Evolutionary conservation across 106 monocot species (phyloP), one percentile per base, ranked within the genome.

Genomic region (Xerophyta viscosa): DNA sequence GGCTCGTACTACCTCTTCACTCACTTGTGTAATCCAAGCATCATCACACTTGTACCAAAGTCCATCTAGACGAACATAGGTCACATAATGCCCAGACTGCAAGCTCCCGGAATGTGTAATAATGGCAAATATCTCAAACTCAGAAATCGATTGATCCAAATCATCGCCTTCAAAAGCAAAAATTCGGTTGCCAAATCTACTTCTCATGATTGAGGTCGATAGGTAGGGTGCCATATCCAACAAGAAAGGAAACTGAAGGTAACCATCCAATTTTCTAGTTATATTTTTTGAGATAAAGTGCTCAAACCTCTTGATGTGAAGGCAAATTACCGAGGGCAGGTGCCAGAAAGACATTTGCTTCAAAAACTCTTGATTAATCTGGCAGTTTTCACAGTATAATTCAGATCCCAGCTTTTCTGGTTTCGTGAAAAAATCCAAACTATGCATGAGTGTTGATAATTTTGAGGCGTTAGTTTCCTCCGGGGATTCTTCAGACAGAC

Each of bases 41-140:
- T 85, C 85, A 53, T 85, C 72, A 36, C 85, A 85, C 41, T 66
- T 76, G 59, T 80, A 85, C 85, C 85, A 85, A 9, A 68, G 53
- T 37, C 72, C 65, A 27, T 48, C 64, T 28, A 76, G 29, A 6
- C 79, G 50, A 19, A 85, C 41, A 27, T 72, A 85, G 1, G 79
- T 85, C 27, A 73, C 57, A 46, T 79, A 85, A 54, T 85, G 85
- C 0, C 85, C 85, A 0, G 76, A 67, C 14, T 85, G 72, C 31
- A 85, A 39, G 29, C 37, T 64, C 2, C 85, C 85, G 9, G 48
- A 61, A 29, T 85, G 85, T 27, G 85, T 62, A 29, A 85, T 62
- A n/a, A 85, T 66, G 3, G 85, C 79, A 63, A 85, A 85, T 1
- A 85, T 48, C 57, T 85, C 85, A 28, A 69, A 85, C 42, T 79